Percentiles rank a stretch among this genome's conserved stretches.
Conservation (phyloP, 139 green algal species). For the Tetraselmis striata region DNA sequence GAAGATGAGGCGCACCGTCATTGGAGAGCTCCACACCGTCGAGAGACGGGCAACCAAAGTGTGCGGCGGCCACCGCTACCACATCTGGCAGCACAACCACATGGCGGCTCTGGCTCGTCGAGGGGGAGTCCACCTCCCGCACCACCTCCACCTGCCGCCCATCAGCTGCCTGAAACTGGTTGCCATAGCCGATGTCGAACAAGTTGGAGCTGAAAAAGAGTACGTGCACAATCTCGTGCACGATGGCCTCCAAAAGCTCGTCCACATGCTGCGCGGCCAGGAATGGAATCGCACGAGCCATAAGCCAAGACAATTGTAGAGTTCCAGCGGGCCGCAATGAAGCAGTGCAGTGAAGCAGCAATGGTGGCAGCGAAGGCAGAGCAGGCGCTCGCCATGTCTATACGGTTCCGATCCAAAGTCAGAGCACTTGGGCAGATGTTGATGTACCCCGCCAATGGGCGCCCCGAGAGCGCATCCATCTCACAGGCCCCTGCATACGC, state of each 20-base stretch:
- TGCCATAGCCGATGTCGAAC: neutral
- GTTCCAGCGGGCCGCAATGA: too few relatives aligned
- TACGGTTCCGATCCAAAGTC: neutral
- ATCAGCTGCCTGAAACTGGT: neutral
- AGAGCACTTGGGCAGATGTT: neutral
- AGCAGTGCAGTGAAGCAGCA: too few relatives aligned
- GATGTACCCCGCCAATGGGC: neutral
- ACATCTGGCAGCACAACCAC: neutral
- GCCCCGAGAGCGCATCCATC: neutral
- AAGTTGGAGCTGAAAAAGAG: neutral
- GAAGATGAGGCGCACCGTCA: neutral
- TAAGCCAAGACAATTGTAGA: too few relatives aligned
- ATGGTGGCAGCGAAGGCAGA: too few relatives aligned
- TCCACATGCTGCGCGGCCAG: neutral
- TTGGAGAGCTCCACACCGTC: neutral
- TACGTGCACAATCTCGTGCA: neutral
- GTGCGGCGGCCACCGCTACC: neutral
- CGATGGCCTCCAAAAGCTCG: neutral
- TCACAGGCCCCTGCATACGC: neutral
- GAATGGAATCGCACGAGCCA: too few relatives aligned
- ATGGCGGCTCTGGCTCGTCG: neutral
- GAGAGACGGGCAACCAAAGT: neutral
- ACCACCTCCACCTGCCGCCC: neutral
- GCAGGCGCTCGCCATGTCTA: too few relatives aligned
- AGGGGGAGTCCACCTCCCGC: neutral